Base-by-base conservation (phyloP, 805 yeast genomes). In the Cyberlindnera amylophila region DNA sequence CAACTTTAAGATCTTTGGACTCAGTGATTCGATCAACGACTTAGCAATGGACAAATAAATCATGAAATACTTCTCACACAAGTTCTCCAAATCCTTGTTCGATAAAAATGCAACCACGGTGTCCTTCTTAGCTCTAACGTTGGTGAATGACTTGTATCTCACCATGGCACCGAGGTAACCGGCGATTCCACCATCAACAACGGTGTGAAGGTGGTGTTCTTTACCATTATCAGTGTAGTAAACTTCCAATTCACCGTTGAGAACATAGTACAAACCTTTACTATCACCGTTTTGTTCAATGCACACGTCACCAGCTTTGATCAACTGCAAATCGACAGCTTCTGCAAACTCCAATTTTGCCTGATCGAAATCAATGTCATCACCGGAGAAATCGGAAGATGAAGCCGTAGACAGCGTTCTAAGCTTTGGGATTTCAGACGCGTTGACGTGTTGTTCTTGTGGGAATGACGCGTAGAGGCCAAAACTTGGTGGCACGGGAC, bases 81-180 rank as follows among this genome's bases (percentile, higher is more conserved):
- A 62, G 11, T 70, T 69, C 37, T 85, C 86, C 44, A 87, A 68
- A 16, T 77, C 73, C 6, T 70, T 70, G 41, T 79, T 77, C 1
- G 93, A 72, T 10, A 91, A 59, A 49, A 81, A 79, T 0, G 93
- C 98, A 4, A 81, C 82, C 43, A 85, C 84, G 1, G 72, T 71
- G 36, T 77, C 79, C 0, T 76, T 64, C 3, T 75, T 70, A 0
- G 96, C 85, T 32, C 64, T 71, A 6, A 90, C 75, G 16, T 80
- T 76, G 3, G 82, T 89, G 53, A 88, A 77, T 0, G 97, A 86
- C 44, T 81, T 77, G 48, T 83, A 79, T 0, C 96, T 93, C 9
- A 89, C 74, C 13, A 90, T 62, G 0, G 95, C 75, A 4, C 95
- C 87, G 36, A 91, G 61, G 57, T 86, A 91, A 0, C 98, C 98